Base-by-base conservation (phyloP, 306 rosid genomes). In the Hippophae rhamnoides region DNA sequence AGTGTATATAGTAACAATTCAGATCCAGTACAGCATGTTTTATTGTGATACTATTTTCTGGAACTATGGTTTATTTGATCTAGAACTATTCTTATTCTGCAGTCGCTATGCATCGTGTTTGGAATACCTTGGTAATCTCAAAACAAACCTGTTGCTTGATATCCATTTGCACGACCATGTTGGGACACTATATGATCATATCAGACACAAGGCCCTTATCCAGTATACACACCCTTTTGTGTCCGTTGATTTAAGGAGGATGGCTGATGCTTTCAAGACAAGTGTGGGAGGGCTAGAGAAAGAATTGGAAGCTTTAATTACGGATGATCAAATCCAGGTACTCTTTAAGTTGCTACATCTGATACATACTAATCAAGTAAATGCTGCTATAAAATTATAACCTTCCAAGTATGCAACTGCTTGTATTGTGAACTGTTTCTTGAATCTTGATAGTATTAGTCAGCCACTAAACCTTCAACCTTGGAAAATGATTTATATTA, bases 181-280 rank as follows among this genome's bases (percentile, higher is more conserved):
- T 18, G 97, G 84, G 74, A 82, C 95, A 10, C 85, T 93, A 10
- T 93, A 93, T 65, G 95, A 86, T 68, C 90, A 86, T 75, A 93
- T 93, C 78, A 97, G 99, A 43, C 88, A 84, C 75, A 93, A 84
- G 79, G 97, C 97, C 54, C 90, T 89, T 47, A 89, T 89, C 81
- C 97, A 89, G 66, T 93, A 93, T 59, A 89, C 94, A 7, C 95
- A 73, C 72, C 99, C 99, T 57, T 93, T 93, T 80, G 84, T 86
- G 10, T 88, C 99, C 13, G 99, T 93, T 63, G 99, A 93, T 69
- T 65, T 93, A 61, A 64, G 69, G 60, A 84, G 78, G 95, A 93
- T 93, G 99, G 99, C 97, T 41, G 73, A 77, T 82, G 99, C 99
- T 69, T 93, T 93, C 83, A 93, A 86, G 81, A 93, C 97, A 60